Evolutionary conservation across 495 filamentous ascomycete species (phyloP).

Genomic region (Neurospora cerealis): DNA sequence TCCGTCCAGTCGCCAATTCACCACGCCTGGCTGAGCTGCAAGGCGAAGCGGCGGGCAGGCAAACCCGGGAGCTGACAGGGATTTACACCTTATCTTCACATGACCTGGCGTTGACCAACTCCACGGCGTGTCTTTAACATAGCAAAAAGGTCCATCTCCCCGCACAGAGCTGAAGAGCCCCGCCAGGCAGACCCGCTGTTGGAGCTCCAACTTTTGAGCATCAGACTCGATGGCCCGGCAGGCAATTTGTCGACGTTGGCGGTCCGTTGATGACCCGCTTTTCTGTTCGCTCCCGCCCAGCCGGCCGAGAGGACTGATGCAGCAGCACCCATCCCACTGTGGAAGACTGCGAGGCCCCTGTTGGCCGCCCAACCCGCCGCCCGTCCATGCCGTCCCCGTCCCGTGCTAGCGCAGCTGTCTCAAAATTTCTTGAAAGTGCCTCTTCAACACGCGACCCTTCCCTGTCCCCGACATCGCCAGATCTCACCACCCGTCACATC

Average conservation of each 20-base stretch:
- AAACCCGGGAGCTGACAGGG: no score
- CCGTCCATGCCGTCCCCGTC: not conserved
- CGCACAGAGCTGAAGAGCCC: not conserved
- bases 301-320: not conserved
- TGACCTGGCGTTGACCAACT: not conserved
- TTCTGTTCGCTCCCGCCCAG: not conserved
- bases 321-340: not conserved
- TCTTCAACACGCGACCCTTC: not conserved
- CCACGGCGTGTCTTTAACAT: not conserved
- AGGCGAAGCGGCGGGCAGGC: no score
- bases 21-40: not conserved
- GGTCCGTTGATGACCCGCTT: not conserved
- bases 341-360: not conserved
- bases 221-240: not conserved
- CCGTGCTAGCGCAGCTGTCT: constrained; percentile 1
- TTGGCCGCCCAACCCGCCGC: not conserved
- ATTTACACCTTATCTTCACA: constrained; percentile 12
- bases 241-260: not conserved
- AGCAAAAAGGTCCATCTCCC: not conserved
- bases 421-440: constrained; percentile 8
- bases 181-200: not conserved
- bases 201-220: not conserved
- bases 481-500: not conserved
- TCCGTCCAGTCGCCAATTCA: not conserved
- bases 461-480: not conserved